Conservation (phyloP, 2,329 filamentous ascomycete species). For the Aurifilum marmelostoma region DNA sequence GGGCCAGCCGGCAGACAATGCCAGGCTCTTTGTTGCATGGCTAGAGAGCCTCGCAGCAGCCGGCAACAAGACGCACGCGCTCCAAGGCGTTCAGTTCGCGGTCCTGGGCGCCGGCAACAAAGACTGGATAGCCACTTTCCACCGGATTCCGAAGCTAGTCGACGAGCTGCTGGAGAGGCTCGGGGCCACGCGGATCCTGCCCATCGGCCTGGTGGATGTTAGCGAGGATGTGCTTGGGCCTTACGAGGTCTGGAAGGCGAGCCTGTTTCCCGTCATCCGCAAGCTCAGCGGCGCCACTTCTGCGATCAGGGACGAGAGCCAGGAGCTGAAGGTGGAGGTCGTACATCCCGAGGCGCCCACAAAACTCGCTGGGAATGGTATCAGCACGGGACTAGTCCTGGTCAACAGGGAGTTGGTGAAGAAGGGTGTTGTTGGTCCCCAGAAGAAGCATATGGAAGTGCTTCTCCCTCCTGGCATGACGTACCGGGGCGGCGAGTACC, state of each 20-base stretch:
- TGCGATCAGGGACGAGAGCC: conserved; percentile 17
- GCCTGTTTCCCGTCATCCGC: conserved; percentile 39
- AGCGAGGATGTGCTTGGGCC: conserved; percentile 53
- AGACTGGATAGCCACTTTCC: conserved; percentile 50
- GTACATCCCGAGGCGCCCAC: conserved; percentile 26
- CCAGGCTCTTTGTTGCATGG: conserved; percentile 58
- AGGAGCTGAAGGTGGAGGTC: conserved; percentile 30
- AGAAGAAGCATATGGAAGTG: conserved; percentile 33
- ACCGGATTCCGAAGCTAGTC: conserved; percentile 53
- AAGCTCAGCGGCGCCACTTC: conserved; percentile 27
- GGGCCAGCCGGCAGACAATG: conserved; percentile 61
- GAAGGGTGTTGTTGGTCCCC: conserved; percentile 25
- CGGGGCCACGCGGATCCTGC: conserved; percentile 48
- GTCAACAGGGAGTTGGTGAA: conserved; percentile 29
- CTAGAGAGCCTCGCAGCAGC: conserved; percentile 45
- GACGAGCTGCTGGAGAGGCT: conserved; percentile 47
- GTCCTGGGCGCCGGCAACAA: conserved; percentile 59
- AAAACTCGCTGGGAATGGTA: conserved; percentile 29
- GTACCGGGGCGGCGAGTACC: conserved; percentile 65
- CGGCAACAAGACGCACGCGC: conserved; percentile 36
- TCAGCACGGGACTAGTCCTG: conserved; percentile 23
- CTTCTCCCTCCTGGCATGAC: conserved; percentile 43
- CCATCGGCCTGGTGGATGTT: conserved; percentile 51
- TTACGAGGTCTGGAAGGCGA: conserved; percentile 54
- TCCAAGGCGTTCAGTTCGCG: conserved; percentile 54